A percentile compares a stretch with the other conserved stretches of the same genome.
phyloP scores from a whole-genome alignment of 2,329 filamentous ascomycete species.

The Cladosporium sphaerospermum region DNA sequence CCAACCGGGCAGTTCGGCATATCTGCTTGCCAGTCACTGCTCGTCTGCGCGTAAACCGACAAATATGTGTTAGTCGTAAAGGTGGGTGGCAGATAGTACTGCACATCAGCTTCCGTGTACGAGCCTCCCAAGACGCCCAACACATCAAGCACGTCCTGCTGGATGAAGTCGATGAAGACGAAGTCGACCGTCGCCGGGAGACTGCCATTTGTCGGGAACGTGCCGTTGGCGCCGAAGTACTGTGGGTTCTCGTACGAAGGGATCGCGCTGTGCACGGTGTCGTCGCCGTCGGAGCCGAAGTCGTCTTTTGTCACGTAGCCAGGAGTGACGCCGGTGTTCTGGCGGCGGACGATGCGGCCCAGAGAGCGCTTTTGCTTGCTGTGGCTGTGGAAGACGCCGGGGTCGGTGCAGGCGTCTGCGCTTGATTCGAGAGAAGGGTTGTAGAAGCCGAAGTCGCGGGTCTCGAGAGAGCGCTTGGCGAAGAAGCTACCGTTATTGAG shows the following conservation, averaged over 20 bases:
- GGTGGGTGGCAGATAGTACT: slow-evolving; percentile 33
- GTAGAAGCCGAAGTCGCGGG: slow-evolving; percentile 31
- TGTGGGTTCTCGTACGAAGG: slow-evolving; percentile 41
- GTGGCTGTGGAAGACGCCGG: slow-evolving; percentile 31
- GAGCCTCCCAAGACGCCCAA: slow-evolving; percentile 31
- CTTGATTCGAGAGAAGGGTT: slow-evolving; percentile 28
- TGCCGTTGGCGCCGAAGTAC: slow-evolving; percentile 46
- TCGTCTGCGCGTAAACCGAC: slow-evolving; percentile 34
- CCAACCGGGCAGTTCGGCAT: slow-evolving; percentile 36
- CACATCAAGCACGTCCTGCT: slow-evolving; percentile 31
- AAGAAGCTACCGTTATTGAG: slow-evolving; percentile 41
- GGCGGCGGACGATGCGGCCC: slow-evolving; percentile 46
- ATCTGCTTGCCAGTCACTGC: slow-evolving; percentile 33
- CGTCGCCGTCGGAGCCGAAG: slow-evolving; percentile 52
- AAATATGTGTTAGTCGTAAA: slow-evolving; percentile 40
- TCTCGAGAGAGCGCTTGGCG: slow-evolving; percentile 30
- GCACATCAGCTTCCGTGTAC: slow-evolving; percentile 28
- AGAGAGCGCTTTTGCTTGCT: slow-evolving; percentile 24
- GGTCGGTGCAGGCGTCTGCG: slow-evolving; percentile 45
- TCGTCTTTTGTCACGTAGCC: slow-evolving; percentile 54
- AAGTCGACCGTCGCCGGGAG: slow-evolving; percentile 45
- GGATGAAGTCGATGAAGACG: slow-evolving; percentile 49
- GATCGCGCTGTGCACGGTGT: slow-evolving; percentile 47
- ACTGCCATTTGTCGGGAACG: slow-evolving; percentile 41
- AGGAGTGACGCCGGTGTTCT: slow-evolving; percentile 36